These are phyloP conservation scores for Asterochloris erici DNA, from an alignment of 139 green algal species.

Conservation along the genomic window DNA sequence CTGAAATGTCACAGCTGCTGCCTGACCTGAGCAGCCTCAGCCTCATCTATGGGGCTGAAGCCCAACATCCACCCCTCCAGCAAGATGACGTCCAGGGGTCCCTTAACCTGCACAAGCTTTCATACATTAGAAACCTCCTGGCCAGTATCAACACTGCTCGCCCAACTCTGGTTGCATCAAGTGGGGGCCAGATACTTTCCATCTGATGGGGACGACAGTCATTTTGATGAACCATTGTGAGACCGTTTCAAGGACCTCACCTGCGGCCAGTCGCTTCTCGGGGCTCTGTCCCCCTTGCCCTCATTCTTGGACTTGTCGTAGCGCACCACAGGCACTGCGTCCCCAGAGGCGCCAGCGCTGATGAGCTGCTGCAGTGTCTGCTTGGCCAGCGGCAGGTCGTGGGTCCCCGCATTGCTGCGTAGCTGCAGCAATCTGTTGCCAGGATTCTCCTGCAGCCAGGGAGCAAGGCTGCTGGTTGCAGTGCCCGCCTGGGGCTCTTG, in stretches of 20 bases:
- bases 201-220: no score
- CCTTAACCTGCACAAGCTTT: constrained; percentile 34
- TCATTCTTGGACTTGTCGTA: constrained; percentile 90
- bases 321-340: constrained; percentile 36
- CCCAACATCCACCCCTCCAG: constrained; percentile 99
- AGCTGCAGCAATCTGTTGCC: constrained; percentile 84
- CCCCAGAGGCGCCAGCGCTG: neutral
- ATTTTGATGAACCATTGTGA: no score
- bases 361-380: constrained; percentile 60
- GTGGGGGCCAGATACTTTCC: no score
- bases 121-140: no score
- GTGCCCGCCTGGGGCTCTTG: no score
- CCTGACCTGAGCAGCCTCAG: no score
- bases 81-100: constrained; percentile 84
- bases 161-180: no score
- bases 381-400: constrained; percentile 87
- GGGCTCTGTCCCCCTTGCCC: constrained; percentile 80
- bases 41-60: constrained; percentile 52
- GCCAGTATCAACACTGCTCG: no score
- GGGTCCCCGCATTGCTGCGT: constrained; percentile 90
- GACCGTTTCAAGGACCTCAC: neutral
- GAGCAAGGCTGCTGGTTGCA: neutral
- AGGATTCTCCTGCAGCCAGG: constrained; percentile 47
- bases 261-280: constrained; percentile 3
- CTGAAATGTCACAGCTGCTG: no score